Evolutionary conservation across 2,329 filamentous ascomycete genomes (phyloP).

Genomic region (Colletotrichum aenigma): DNA sequence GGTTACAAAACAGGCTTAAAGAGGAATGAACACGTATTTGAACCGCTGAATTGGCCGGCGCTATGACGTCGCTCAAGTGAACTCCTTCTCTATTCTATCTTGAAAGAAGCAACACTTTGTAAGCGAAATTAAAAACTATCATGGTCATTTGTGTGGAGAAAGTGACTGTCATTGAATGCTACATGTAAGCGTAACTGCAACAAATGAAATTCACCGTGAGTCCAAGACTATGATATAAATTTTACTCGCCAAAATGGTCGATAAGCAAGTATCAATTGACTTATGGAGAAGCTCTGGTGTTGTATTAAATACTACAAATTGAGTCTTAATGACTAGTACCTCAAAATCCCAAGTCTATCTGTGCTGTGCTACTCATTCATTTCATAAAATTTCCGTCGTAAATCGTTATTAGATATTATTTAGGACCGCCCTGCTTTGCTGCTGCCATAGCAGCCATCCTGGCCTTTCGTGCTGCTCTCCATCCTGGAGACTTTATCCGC

Average conservation of each 20-base stretch:
- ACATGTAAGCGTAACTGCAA: not conserved
- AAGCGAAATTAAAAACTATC: not conserved
- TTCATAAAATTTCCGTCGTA: not conserved
- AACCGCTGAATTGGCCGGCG: not conserved
- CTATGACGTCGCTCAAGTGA: not conserved
- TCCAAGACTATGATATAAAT: not conserved
- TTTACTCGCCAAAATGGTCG: not conserved
- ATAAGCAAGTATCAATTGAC: not conserved
- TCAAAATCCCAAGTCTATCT: not conserved
- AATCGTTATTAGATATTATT: not conserved
- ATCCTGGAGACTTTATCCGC: constrained; percentile 12
- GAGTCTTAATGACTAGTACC: not conserved
- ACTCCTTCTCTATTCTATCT: not conserved
- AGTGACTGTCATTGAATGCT: not conserved
- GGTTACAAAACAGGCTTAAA: not conserved
- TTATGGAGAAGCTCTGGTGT: not conserved
- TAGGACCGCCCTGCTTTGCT: not conserved
- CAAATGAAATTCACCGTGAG: fast-evolving
- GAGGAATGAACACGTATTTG: not conserved
- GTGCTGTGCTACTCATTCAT: not conserved
- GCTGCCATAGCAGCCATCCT: constrained; percentile 11
- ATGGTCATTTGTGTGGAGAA: fast-evolving
- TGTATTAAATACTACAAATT: not conserved
- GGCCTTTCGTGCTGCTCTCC: constrained; percentile 13
- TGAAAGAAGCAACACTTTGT: not conserved